Conservation (phyloP, 345 rosid species). For the Heritiera littoralis region DNA sequence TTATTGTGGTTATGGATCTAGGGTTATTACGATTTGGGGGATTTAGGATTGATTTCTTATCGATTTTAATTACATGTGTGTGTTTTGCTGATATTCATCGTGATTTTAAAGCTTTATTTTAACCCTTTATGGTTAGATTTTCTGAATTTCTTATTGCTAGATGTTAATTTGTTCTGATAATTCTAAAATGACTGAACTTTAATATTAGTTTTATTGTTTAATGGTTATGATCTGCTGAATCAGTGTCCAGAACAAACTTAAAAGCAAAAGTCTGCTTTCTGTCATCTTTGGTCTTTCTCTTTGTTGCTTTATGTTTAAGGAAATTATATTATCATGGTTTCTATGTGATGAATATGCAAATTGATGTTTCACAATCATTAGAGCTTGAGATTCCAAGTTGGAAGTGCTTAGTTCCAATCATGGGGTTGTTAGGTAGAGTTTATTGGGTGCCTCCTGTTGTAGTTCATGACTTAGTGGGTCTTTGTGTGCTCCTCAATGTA, state of each 20-base stretch:
- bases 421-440: not conserved
- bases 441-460: not conserved
- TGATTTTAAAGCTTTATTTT: not conserved
- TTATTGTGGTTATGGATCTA: constrained; percentile 23
- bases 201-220: constrained; percentile 1
- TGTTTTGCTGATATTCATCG: constrained; percentile 14
- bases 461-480: not conserved
- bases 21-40: constrained; percentile 13
- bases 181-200: not conserved
- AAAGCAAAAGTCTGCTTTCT: constrained; percentile 9
- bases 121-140: not conserved
- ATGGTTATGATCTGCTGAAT: constrained; percentile 17
- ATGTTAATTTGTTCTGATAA: not conserved
- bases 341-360: not conserved
- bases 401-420: not conserved
- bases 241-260: not conserved
- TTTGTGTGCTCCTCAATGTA: not conserved
- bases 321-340: not conserved
- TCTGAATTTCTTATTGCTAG: not conserved
- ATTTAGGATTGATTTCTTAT: not conserved
- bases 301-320: not conserved
- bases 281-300: not conserved
- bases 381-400: constrained; percentile 9
- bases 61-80: constrained; percentile 16
- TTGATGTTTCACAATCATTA: not conserved